Base-by-base conservation (phyloP, 2,329 filamentous ascomycete species). In the Exophiala spinifera region DNA sequence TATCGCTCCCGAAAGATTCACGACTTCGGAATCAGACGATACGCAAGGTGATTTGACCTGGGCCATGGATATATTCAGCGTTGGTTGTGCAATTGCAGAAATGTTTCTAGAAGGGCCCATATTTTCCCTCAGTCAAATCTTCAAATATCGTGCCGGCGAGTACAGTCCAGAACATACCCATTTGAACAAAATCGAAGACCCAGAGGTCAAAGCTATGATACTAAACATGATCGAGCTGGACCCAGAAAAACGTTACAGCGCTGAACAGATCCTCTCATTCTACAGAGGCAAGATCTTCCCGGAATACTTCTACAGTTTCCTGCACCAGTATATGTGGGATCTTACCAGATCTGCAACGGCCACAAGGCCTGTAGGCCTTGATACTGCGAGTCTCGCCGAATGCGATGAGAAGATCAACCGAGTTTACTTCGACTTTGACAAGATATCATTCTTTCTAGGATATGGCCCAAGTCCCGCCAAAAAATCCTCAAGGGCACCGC, bases 31-130 rank as follows among this genome's bases (percentile, higher is more conserved):
- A 19, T 82, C 87, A 61, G 80, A 83, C 17, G 79, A 84, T 5
- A 81, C 86, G 46, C 81, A 79, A 70, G 82, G 69, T 76, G 83
- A 74, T 3, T 74, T 87, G 49, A 87, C 84, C 45, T 96, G 92
- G 91, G 92, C 94, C 34, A 99, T 99, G 95, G 94, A 99, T 69
- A 87, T 99, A 33, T 99, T 99, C 75, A 97, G 94, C 70, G 88
- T 87, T 19, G 94, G 94, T 6, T 99, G 95, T 69, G 91, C 97
- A 36, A 95, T 99, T 65, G 94, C 94, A 1, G 94, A 99, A 70
- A 79, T 99, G 34, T 96, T 99, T 63, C 81, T 97, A 4, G 94
- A 99, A 72, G 82, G 91, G 0, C 91, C 95, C 7, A 92, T 97
- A n/a, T 97, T 99, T 72, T 95, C 85, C n/a, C 79, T 99, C 10